Conservation (phyloP, 2,329 filamentous ascomycete species). For the Metarhizium robertsii region DNA sequence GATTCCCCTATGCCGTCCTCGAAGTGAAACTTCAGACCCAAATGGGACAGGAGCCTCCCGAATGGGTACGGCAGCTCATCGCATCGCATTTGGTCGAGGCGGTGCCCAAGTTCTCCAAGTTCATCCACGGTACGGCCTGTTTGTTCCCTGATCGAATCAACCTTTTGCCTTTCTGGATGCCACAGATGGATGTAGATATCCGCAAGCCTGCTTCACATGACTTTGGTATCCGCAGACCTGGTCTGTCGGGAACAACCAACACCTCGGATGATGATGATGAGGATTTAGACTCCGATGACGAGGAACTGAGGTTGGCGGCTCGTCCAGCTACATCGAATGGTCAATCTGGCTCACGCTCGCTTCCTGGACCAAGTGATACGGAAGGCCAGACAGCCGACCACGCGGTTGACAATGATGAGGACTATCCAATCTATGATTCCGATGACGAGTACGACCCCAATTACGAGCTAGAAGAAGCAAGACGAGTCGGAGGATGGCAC, state of each 20-base stretch:
- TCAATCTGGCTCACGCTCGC: constrained; percentile 29
- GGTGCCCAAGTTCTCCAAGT: constrained; percentile 99
- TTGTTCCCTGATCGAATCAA: constrained; percentile 83
- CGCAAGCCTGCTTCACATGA: constrained; percentile 81
- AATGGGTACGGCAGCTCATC: constrained; percentile 92
- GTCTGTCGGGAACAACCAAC: constrained; percentile 65
- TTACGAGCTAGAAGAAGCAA: constrained; percentile 69
- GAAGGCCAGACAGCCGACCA: constrained; percentile 72
- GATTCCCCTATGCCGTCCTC: constrained; percentile 91
- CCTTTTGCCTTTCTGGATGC: constrained; percentile 92
- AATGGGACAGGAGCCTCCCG: constrained; percentile 84
- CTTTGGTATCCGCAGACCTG: constrained; percentile 81
- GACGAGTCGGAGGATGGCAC: constrained; percentile 63
- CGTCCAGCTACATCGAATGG: constrained; percentile 16
- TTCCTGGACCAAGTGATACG: constrained; percentile 49
- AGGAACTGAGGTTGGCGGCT: constrained; percentile 26
- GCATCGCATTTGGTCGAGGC: constrained; percentile 92
- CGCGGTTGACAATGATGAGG: constrained; percentile 46
- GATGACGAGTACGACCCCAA: constrained; percentile 66
- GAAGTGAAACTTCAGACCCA: constrained; percentile 98
- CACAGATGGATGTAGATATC: constrained; percentile 97
- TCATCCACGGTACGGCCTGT: constrained; percentile 88
- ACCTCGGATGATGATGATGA: constrained; percentile 66
- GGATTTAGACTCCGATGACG: constrained; percentile 59
- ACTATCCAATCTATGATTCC: constrained; percentile 86